Evolutionary conservation across 2,329 filamentous ascomycete species (phyloP).

Genomic region (Sodiomyces alkalinus): DNA sequence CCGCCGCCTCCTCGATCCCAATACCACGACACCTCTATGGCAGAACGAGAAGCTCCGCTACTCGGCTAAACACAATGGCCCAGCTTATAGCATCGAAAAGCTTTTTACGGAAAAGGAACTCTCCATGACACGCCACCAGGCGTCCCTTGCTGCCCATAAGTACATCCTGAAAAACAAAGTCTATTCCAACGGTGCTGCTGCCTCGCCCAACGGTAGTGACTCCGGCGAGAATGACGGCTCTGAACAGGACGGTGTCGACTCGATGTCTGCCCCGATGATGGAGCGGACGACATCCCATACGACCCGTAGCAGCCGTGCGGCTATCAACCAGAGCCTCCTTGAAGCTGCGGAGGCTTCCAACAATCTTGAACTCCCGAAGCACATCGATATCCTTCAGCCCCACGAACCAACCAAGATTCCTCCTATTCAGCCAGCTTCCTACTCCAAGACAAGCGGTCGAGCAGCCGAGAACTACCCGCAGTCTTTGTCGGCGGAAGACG

Average conservation of each 20-base stretch:
- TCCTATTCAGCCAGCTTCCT: constrained; percentile 39
- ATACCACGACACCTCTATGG: constrained; percentile 46
- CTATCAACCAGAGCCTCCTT: constrained; percentile 35
- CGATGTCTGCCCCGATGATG: constrained; percentile 38
- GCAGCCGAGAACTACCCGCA: constrained; percentile 40
- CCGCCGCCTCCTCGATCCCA: constrained; percentile 38
- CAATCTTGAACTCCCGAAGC: constrained; percentile 42
- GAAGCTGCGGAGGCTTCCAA: constrained; percentile 46
- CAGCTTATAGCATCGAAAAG: constrained; percentile 52
- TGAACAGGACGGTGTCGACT: constrained; percentile 30
- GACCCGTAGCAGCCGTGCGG: constrained; percentile 46
- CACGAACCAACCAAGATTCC: constrained; percentile 43
- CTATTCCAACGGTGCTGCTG: constrained; percentile 29
- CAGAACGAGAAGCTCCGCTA: constrained; percentile 42
- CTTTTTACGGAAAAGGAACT: constrained; percentile 58
- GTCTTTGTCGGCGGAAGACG: constrained; percentile 33
- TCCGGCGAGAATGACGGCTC: constrained; percentile 34
- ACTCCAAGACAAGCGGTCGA: constrained; percentile 41
- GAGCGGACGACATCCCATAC: constrained; percentile 49
- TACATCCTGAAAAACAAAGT: constrained; percentile 43
- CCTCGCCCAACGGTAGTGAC: constrained; percentile 37
- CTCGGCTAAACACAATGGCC: constrained; percentile 39
- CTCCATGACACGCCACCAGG: constrained; percentile 47
- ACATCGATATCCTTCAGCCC: constrained; percentile 39
- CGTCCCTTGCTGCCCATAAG: constrained; percentile 46